phyloP scores from a whole-genome alignment of 768 basidiomycete species.

The Trametes punicea region DNA sequence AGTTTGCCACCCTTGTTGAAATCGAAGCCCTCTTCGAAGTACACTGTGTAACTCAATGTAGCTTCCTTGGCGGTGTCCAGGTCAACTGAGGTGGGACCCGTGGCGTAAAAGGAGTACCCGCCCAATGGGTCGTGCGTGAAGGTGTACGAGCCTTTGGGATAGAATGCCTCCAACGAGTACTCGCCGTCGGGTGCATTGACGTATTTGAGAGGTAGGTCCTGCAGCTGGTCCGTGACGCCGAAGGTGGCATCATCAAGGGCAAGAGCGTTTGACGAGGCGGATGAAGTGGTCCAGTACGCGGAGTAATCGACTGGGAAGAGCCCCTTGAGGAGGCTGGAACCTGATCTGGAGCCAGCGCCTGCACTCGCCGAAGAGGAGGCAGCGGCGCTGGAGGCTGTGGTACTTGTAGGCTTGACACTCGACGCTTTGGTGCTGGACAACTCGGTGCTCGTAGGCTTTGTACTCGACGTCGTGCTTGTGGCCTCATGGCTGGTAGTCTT shows the following conservation, averaged over 20 bases:
- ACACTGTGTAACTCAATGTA: conserved; percentile 59
- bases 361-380: conserved; percentile 1
- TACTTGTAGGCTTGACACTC: neutral
- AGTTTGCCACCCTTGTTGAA: conserved; percentile 70
- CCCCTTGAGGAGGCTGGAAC: conserved; percentile 10
- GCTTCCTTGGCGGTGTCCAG: conserved; percentile 62
- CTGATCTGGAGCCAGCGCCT: neutral
- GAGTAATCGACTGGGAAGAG: conserved; percentile 27
- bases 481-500: neutral
- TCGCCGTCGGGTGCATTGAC: conserved; percentile 26
- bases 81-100: conserved; percentile 50
- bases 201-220: conserved; percentile 25
- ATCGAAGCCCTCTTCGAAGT: conserved; percentile 59
- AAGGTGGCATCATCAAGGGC: conserved; percentile 28
- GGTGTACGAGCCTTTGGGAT: conserved; percentile 50
- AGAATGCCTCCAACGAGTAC: conserved; percentile 26
- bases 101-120: conserved; percentile 71
- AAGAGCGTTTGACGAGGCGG: conserved; percentile 20
- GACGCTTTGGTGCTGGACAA: neutral
- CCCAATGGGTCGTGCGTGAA: conserved; percentile 45
- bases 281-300: conserved; percentile 28
- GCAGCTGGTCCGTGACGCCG: conserved; percentile 24
- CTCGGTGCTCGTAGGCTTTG: neutral
- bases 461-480: neutral
- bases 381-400: neutral